Evolutionary conservation across 192 early-diverging fungal species (phyloP).

Genomic region (Backusella liffmaniae): DNA sequence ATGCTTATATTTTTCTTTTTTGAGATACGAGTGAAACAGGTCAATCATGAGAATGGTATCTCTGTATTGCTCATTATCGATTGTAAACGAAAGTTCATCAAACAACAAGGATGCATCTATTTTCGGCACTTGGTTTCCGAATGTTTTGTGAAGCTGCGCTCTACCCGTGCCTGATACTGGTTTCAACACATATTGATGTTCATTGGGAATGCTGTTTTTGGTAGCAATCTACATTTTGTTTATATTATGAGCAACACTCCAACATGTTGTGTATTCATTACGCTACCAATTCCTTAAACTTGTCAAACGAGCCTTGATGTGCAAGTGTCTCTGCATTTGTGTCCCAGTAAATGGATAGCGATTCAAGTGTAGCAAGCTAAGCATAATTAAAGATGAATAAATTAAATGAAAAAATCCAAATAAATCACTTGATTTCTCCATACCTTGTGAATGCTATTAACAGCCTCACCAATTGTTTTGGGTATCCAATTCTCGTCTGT

Average conservation of each 20-base stretch:
- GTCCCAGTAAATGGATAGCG: conserved; percentile 88
- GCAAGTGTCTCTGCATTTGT: conserved; percentile 67
- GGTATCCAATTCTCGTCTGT: conserved; percentile 84
- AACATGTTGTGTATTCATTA: not conserved
- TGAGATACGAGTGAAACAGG: conserved; percentile 79
- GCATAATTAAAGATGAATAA: not conserved
- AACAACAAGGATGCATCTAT: conserved; percentile 74
- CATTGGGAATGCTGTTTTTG: conserved; percentile 52
- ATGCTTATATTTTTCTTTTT: conserved; percentile 80
- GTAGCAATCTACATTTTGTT: conserved; percentile 54
- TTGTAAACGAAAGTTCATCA: conserved; percentile 88
- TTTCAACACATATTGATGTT: conserved; percentile 83
- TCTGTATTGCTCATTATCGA: conserved; percentile 89
- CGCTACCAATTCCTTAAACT: conserved; percentile 45
- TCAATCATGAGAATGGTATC: conserved; percentile 78
- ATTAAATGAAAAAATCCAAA: too few species aligned
- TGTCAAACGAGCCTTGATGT: conserved; percentile 48
- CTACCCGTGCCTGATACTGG: conserved; percentile 90
- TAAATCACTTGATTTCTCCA: not conserved
- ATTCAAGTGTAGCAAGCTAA: conserved; percentile 59
- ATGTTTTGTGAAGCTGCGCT: conserved; percentile 73
- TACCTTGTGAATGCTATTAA: conserved; percentile 87
- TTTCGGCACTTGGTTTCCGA: conserved; percentile 52
- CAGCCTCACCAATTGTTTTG: conserved; percentile 76
- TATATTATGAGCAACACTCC: not conserved